These are phyloP conservation scores for Xylaria polymorpha DNA, from an alignment of 2,329 filamentous ascomycete species.

Conservation along the genomic window DNA sequence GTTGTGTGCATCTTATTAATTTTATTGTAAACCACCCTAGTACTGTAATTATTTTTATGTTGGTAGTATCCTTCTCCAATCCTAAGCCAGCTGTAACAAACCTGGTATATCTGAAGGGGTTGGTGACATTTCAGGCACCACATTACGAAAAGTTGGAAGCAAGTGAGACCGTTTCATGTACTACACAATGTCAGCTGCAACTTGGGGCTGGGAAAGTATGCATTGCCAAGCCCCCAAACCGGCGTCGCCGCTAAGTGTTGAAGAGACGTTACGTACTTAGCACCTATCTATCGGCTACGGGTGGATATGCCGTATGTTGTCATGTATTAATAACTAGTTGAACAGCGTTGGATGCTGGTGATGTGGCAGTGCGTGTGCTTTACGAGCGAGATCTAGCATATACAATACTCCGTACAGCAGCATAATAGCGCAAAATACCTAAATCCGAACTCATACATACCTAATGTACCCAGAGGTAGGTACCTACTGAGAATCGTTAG, in stretches of 20 bases:
- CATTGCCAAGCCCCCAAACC: constrained; percentile 23
- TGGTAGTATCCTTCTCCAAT: too few species aligned
- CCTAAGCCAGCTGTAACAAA: not conserved
- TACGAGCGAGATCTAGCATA: not conserved
- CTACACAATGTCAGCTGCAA: constrained; percentile 22
- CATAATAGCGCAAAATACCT: constrained; percentile 10
- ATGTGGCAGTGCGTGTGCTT: constrained; percentile 25
- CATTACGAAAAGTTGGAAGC: constrained; percentile 5
- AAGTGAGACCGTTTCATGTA: constrained; percentile 31
- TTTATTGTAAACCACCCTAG: not conserved
- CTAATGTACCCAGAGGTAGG: not conserved
- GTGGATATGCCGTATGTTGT: constrained; percentile 3
- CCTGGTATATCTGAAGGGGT: not conserved
- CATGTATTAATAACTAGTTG: constrained; percentile 6
- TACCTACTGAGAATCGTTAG: constrained; percentile 17
- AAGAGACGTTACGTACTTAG: not conserved
- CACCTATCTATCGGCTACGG: not conserved
- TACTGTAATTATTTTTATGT: not conserved
- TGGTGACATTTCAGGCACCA: not conserved
- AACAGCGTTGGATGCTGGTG: constrained; percentile 11
- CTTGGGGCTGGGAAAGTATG: constrained; percentile 20
- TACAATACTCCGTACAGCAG: not conserved
- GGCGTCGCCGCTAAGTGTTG: constrained; percentile 24
- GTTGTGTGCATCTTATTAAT: too few species aligned
- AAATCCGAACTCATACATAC: not conserved